Evolutionary conservation across 768 basidiomycete genomes (phyloP).

Genomic region (Xerocomellus dryophilus): DNA sequence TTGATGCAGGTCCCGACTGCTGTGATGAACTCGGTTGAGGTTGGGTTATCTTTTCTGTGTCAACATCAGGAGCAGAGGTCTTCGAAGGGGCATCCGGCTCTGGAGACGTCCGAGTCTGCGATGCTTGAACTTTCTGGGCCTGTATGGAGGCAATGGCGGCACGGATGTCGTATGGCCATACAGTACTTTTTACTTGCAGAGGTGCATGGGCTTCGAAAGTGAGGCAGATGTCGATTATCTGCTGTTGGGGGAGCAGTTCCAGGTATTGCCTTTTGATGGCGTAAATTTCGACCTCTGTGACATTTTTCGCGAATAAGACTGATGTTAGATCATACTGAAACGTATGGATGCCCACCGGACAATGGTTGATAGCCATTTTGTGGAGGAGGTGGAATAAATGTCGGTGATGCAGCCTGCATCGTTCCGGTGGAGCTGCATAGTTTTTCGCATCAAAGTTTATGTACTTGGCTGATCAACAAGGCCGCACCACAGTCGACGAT

Average conservation of each 20-base stretch:
- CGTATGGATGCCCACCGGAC: conserved; percentile 34
- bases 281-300: conserved; percentile 44
- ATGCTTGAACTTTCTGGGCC: conserved; percentile 23
- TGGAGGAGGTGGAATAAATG: conserved; percentile 37
- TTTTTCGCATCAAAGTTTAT: conserved; percentile 66
- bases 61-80: conserved; percentile 12
- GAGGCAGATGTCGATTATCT: conserved; percentile 79
- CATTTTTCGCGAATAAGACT: conserved; percentile 14
- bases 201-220: conserved; percentile 68
- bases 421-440: conserved; percentile 65
- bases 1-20: conserved; percentile 21
- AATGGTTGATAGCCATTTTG: conserved; percentile 35
- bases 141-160: conserved; percentile 58
- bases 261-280: conserved; percentile 73
- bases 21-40: conserved; percentile 19
- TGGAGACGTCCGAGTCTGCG: conserved; percentile 18
- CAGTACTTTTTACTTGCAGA: conserved; percentile 55
- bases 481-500: neutral
- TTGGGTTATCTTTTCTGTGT: conserved; percentile 14
- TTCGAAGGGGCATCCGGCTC: conserved; percentile 8
- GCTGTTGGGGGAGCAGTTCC: conserved; percentile 58
- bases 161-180: conserved; percentile 73
- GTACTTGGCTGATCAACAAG: conserved; percentile 16
- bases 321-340: conserved; percentile 15
- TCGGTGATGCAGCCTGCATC: conserved; percentile 52